Base-by-base conservation (phyloP, 2,329 filamentous ascomycete species). In the Xylariaceae sp. region DNA sequence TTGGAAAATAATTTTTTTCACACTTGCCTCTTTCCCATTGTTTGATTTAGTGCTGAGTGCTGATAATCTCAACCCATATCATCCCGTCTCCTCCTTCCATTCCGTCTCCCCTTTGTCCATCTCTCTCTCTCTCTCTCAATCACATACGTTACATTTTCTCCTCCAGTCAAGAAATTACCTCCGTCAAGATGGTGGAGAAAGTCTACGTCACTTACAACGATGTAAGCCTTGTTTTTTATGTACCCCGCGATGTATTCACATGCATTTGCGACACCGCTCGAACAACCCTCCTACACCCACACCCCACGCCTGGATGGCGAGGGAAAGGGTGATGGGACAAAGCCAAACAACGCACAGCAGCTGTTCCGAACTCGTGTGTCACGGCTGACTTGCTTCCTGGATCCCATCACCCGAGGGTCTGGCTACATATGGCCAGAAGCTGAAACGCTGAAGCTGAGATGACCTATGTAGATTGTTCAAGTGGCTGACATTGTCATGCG, bases 151-250 rank as follows among this genome's bases (percentile, higher is more conserved):
- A 8, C 32, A 34, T 45, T 26, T 32, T 45, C 12, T 1, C 43
- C 4, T 34, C 32, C 8, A 6, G 5, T 34, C 32, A 5, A 34
- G 32, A 34, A 12, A 43, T 43, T 34, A 34, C 35, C 35, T 11
- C 35, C 56, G 59, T 66, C 74, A 86, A 76, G 57, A 91, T 91
- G 87, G 81, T 88, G 62, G 80, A 92, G 73, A 95, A 95, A 73
- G 73, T 91, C 71, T 95, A 92, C 76, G 85, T 94, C 70, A 94
- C 89, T 65, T 95, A 95, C 76, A 95, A 95, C 73, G 84, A 94
- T 83, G 89, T 91, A 77, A 72, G 83, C 73, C 27, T n/a, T 43
- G 32, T 12, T 40, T 55, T 39, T 51, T 44, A 41, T 50, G 53
- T 60, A 50, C 59, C 62, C 58, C 61, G 55, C 60, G 53, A 60